Evolutionary conservation across 2,329 filamentous ascomycete genomes (phyloP).

Genomic region (Phialocephala subalpina): DNA sequence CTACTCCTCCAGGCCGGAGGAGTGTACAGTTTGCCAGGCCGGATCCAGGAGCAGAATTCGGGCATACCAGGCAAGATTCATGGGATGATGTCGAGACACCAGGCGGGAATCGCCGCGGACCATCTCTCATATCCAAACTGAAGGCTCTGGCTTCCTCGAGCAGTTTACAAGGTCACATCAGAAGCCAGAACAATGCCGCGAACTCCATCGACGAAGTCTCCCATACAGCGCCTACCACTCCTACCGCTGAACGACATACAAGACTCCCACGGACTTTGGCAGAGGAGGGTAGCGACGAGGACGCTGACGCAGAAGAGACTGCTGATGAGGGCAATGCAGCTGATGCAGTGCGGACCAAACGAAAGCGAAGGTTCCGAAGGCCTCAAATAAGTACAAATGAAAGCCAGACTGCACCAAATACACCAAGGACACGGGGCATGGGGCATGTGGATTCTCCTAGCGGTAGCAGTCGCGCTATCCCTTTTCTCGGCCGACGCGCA

Average conservation of each 20-base stretch:
- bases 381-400: slow-evolving; percentile 60
- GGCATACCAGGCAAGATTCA: slow-evolving; percentile 69
- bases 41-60: slow-evolving; percentile 52
- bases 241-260: slow-evolving; percentile 53
- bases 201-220: slow-evolving; percentile 44
- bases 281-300: slow-evolving; percentile 72
- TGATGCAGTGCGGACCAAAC: slow-evolving; percentile 61
- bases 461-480: slow-evolving; percentile 49
- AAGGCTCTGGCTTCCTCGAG: slow-evolving; percentile 72
- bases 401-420: slow-evolving; percentile 70
- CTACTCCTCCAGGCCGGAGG: slow-evolving; percentile 53
- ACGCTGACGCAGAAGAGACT: slow-evolving; percentile 87
- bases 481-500: slow-evolving; percentile 64
- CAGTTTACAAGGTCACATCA: slow-evolving; percentile 52
- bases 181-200: slow-evolving; percentile 49
- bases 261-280: slow-evolving; percentile 61
- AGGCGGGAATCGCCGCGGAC: slow-evolving; percentile 65
- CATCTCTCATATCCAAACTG: slow-evolving; percentile 79
- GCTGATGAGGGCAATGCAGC: slow-evolving; percentile 74
- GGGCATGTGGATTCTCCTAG: slow-evolving; percentile 39
- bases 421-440: slow-evolving; percentile 53
- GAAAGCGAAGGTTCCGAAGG: slow-evolving; percentile 69
- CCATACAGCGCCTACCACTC: slow-evolving; percentile 56
- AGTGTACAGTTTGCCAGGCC: slow-evolving; percentile 80
- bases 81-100: slow-evolving; percentile 69